Base-by-base conservation (phyloP, 805 yeast species). In the Brettanomyces anomalus region DNA sequence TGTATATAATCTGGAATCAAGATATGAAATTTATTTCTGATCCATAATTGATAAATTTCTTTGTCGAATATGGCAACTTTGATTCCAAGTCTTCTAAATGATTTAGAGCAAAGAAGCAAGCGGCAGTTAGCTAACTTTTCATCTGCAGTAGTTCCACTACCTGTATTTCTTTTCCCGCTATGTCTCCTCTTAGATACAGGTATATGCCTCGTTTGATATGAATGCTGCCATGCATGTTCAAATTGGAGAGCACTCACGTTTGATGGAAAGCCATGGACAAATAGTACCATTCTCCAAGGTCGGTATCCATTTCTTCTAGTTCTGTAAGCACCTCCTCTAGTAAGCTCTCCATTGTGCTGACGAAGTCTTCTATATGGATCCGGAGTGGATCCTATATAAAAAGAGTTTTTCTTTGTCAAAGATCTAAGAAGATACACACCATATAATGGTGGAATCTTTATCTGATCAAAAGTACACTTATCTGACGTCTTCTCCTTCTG, bases 151-250 rank as follows among this genome's bases (percentile, higher is more conserved):
- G 65, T 56, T 0, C 75, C 73, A 14, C 66, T 57, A 14, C 48
- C 51, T 2, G 49, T 42, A 13, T 33, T 33, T 15, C 36, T 46
- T 46, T 62, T 65, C 16, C 51, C 51, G 26, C 57, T 65, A 1
- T 68, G 60, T 10, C 76, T 55, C 41, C 81, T 58, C 10, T 57
- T 56, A 3, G 55, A 60, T 0, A 49, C 48, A 2, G 60, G 54
- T 3, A 85, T 76, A 53, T 77, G 85, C 33, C 87, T 64, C 0
- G 94, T 80, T 41, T 66, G 68, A 47, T 79, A 68, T 1, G 80
- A 66, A 57, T 85, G 93, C 51, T 85, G 95, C 76, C 85, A 81
- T 1, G 94, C 89, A 60, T 83, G 88, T 53, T 86, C 95, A 59
- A 85, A 85, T 58, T 79, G 89, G 41, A 86, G 60, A 0, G 94